Evolutionary conservation across 2,329 filamentous ascomycete genomes (phyloP), one percentile per base, ranked within the genome.

Genomic region (Claviceps sp.): DNA sequence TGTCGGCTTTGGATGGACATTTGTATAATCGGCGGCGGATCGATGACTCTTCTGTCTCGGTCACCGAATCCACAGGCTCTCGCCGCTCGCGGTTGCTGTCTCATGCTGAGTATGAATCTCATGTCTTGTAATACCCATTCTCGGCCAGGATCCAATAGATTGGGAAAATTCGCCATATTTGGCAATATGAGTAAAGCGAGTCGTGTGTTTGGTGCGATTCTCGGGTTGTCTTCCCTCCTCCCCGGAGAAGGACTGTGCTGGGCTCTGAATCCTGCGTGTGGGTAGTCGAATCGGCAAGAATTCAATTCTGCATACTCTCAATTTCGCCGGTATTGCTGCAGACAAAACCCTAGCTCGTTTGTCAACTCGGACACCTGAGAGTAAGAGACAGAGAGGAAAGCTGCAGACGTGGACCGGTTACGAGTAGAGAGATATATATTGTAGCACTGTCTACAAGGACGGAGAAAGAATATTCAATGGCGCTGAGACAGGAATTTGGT

Each of bases 41-140:
- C 87, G 56, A 93, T 87, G 16, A 89, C 86, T 55, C 87, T 78
- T 41, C 87, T 79, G 62, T 93, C 87, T 57, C 87, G 76, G 66
- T 91, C 87, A 54, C 87, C 87, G 63, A 89, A 91, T 1, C 87
- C 87, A 61, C 87, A 93, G 43, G 86, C 87, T 58, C 87, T 76
- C 50, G 87, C 87, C 1, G 86, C 86, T 18, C 81, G 73, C 8
- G 87, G 87, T 61, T 91, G 87, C 65, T 93, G 87, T 48, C 87
- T 82, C 55, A 91, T 79, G 16, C 46, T 59, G 4, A 70, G 59
- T 5, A 54, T 57, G 52, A 69, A 70, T 9, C 48, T 47, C n/a
- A 63, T 59, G 47, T 57, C 57, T 13, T 51, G 51, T 44, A 65
- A 16, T 6, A 52, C 54, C 4, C 54, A 49, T 3, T 53, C 53